phyloP scores from a whole-genome alignment of 2,329 filamentous ascomycete species.

The Pseudogymnoascus destructans region DNA sequence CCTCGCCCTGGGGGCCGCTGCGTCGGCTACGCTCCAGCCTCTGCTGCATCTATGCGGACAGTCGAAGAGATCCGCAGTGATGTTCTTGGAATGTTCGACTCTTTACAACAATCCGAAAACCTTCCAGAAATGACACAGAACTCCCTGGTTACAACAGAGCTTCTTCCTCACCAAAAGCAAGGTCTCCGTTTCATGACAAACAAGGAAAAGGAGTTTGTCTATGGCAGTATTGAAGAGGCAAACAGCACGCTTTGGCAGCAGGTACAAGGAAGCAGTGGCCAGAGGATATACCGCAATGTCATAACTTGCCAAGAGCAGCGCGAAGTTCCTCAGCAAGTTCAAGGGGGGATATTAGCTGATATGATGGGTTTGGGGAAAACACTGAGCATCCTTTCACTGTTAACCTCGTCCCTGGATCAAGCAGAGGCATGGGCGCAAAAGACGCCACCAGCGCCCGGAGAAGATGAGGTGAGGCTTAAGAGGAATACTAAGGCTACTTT shows the following conservation, averaged over 20 bases:
- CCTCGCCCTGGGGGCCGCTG: constrained; percentile 21
- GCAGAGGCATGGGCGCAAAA: constrained; percentile 23
- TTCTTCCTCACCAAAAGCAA: constrained; percentile 82
- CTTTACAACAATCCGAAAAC: constrained; percentile 60
- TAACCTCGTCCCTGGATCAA: constrained; percentile 48
- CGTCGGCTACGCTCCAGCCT: constrained; percentile 26
- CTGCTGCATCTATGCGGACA: constrained; percentile 38
- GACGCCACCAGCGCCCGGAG: constrained; percentile 20
- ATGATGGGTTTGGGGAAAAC: constrained; percentile 89
- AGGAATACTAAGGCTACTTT: constrained; percentile 69
- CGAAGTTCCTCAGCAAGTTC: constrained; percentile 49
- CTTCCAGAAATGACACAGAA: constrained; percentile 61
- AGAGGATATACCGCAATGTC: constrained; percentile 62
- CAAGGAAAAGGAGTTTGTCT: constrained; percentile 56
- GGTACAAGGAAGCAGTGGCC: constrained; percentile 41
- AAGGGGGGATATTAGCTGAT: constrained; percentile 65
- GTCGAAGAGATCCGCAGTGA: constrained; percentile 79
- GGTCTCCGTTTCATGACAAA: constrained; percentile 75
- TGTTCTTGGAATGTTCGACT: constrained; percentile 78
- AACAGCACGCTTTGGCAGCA: constrained; percentile 69
- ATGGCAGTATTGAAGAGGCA: constrained; percentile 43
- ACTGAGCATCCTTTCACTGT: constrained; percentile 68
- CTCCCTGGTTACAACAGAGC: constrained; percentile 45
- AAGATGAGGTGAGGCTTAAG: constrained; percentile 31
- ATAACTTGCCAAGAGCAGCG: constrained; percentile 60